Conservation (phyloP, 208 protist genomes). For the Crithidia fasciculata region DNA sequence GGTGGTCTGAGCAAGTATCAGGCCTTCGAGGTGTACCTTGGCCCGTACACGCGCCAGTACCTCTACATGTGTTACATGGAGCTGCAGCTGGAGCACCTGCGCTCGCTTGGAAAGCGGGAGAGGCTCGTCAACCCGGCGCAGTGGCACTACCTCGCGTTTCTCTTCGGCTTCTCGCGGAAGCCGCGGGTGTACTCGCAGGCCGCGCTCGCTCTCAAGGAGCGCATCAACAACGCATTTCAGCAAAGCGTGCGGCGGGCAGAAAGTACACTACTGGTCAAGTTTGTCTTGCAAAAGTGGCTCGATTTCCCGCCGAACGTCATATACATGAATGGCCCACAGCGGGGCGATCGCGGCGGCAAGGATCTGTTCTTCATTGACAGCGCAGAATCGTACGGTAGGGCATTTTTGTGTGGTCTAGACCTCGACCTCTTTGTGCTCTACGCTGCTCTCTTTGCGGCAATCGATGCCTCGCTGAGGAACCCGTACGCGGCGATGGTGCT, state of each 20-base stretch:
- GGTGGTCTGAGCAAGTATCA: conserved; percentile 82
- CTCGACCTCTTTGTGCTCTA: conserved; percentile 80
- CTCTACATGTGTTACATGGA: conserved; percentile 78
- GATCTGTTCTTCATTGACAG: conserved; percentile 89
- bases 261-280: conserved; percentile 70
- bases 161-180: conserved; percentile 52
- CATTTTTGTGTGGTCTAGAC: conserved; percentile 78
- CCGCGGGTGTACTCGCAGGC: conserved; percentile 55
- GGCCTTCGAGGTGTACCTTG: conserved; percentile 85
- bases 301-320: conserved; percentile 81
- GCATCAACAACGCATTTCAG: conserved; percentile 78
- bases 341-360: conserved; percentile 63
- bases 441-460: conserved; percentile 64
- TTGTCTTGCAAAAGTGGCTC: conserved; percentile 67
- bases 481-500: conserved; percentile 64
- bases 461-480: conserved; percentile 75
- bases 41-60: conserved; percentile 78
- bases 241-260: conserved; percentile 70
- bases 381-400: conserved; percentile 55
- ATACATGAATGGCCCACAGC: conserved; percentile 85
- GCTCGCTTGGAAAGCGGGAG: conserved; percentile 37
- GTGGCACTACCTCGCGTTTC: conserved; percentile 73
- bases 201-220: conserved; percentile 74
- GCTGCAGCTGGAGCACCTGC: conserved; percentile 60
- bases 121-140: conserved; percentile 31